phyloP scores from a whole-genome alignment of 768 basidiomycete species.

The Calocera cornea region DNA sequence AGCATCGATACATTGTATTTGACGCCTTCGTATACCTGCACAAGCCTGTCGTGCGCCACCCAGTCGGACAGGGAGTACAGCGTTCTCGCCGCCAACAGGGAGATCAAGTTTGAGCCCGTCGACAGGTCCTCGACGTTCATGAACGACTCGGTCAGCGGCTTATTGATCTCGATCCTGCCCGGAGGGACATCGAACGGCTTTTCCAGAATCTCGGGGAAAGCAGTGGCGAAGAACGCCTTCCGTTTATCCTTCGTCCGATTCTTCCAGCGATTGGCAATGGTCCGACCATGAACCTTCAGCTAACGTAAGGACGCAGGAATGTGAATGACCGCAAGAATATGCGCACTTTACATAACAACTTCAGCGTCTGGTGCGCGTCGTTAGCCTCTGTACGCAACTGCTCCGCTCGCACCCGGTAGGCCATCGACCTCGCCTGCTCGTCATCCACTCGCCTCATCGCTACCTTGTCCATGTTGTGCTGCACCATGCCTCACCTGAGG shows the following conservation, averaged over 20 bases:
- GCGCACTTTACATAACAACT: not conserved
- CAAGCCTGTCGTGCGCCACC: not conserved
- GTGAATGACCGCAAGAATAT: not conserved
- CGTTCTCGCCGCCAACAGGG: not conserved
- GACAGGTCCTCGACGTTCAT: not conserved
- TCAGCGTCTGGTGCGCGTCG: not conserved
- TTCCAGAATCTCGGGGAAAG: not conserved
- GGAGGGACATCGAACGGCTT: not conserved
- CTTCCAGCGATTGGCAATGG: not conserved
- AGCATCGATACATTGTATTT: not conserved
- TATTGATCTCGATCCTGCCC: not conserved
- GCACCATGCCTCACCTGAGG: not conserved
- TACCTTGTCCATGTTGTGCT: not conserved
- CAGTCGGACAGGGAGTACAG: not conserved
- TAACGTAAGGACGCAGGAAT: not conserved
- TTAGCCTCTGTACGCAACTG: not conserved
- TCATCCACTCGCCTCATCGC: not conserved
- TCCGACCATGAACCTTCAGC: not conserved
- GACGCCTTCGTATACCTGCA: not conserved
- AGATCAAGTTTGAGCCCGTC: not conserved
- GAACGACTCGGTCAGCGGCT: not conserved
- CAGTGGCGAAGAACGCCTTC: not conserved
- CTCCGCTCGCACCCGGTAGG: not conserved
- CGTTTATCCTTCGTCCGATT: not conserved
- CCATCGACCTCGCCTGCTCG: not conserved